Conservation (phyloP, 2,329 filamentous ascomycete genomes). For the Blastomyces silverae region DNA sequence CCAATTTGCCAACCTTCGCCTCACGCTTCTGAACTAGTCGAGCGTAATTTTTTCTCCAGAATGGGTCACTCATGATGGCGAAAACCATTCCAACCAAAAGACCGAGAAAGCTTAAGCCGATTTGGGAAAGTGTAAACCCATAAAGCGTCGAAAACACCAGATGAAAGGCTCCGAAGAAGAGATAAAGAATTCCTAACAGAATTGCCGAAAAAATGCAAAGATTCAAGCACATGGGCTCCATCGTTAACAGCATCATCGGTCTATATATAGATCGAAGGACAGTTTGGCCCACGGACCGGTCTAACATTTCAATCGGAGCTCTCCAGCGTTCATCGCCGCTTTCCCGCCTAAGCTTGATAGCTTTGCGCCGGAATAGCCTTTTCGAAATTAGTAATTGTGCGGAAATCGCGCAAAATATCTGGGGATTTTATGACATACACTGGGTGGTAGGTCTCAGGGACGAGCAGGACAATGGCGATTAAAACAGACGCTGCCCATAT, state of each 20-base stretch:
- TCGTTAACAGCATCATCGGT: slow-evolving; percentile 69
- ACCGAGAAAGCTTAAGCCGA: slow-evolving; percentile 67
- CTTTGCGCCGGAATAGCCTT: slow-evolving; percentile 62
- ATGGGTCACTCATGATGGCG: slow-evolving; percentile 41
- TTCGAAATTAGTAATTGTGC: background rate
- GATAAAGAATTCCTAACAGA: slow-evolving; percentile 77
- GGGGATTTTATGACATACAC: slow-evolving; percentile 31
- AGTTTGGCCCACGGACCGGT: slow-evolving; percentile 59
- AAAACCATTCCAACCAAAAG: slow-evolving; percentile 44
- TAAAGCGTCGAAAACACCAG: slow-evolving; percentile 70
- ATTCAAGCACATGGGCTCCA: slow-evolving; percentile 79
- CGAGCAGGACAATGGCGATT: slow-evolving; percentile 58
- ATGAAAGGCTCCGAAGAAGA: slow-evolving; percentile 85
- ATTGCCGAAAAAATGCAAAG: slow-evolving; percentile 79
- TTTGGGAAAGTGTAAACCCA: slow-evolving; percentile 70
- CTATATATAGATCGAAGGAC: slow-evolving; percentile 53
- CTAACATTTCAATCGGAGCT: slow-evolving; percentile 67
- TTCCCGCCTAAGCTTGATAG: slow-evolving; percentile 59
- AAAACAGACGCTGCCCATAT: slow-evolving; percentile 70
- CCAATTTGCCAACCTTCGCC: slow-evolving; percentile 27
- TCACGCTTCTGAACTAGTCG: slow-evolving; percentile 39
- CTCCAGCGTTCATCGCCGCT: slow-evolving; percentile 72
- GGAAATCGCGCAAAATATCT: background rate
- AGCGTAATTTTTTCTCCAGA: slow-evolving; percentile 43
- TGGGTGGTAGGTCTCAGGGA: slow-evolving; percentile 79